Evolutionary conservation across 768 basidiomycete species (phyloP), one percentile per base, ranked within the genome.

Genomic region (Solioccasus polychromus): DNA sequence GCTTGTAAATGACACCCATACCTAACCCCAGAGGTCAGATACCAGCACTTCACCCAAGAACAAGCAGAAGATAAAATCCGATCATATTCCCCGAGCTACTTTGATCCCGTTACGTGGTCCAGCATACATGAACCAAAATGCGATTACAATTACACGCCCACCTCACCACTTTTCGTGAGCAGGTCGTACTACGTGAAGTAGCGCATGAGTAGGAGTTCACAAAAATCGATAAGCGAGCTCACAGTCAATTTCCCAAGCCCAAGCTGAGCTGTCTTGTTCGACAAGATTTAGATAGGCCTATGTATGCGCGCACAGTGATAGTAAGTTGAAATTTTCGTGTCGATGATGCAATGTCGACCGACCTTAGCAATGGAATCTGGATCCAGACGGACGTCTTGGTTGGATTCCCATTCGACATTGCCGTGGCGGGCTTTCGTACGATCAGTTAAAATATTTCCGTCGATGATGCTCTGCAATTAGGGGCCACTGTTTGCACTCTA

Each of bases 161-260:
- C 31, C 26, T 73, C 48, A 77, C 75, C 75, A 77, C 57, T 70
- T 76, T 61, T 77, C 75, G 35, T 76, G 76, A n/a, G 75, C 76
- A 36, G 75, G 74, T 35, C 75, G 76, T 12, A 77, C 74, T 75
- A 36, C 1, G 2, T 42, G 8, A 19, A 18, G 19, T 22, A 22
- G 23, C n/a, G 20, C 5, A 39, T 40, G 1, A 43, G 26, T 11
- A 25, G 5, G 11, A 22, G 29, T 39, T 25, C n/a, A 17, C 11
- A 29, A 35, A 2, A 28, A 3, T 25, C 35, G 8, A 14, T 15
- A 5, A 35, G 19, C 17, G 39, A 3, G 68, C 85, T 70, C 57
- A 88, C 86, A 69, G 51, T 89, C 87, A 23, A 90, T 71, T 59
- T 89, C 87, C 85, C 85, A 90, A 8, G 84, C 82, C 83, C 78